Evolutionary conservation across 2,329 filamentous ascomycete genomes (phyloP).

Genomic region (Teratosphaeriaceae sp.): DNA sequence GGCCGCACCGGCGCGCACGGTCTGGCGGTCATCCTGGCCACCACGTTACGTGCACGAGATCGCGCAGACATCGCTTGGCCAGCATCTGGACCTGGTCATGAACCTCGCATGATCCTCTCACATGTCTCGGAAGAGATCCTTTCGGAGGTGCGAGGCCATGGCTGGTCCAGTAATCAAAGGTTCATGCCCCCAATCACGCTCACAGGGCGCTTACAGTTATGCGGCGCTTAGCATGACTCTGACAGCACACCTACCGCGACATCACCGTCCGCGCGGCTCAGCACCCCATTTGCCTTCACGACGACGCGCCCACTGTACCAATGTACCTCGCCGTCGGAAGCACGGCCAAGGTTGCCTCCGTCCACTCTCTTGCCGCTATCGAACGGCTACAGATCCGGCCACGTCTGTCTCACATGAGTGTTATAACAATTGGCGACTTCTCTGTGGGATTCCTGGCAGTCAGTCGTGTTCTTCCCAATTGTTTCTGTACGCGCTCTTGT

Average conservation of each 20-base stretch:
- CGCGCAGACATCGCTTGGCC: no score
- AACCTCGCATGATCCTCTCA: no score
- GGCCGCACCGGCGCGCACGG: no score
- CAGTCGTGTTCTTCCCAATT: neutral
- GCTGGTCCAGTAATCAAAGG: neutral
- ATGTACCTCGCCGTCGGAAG: slow-evolving; percentile 8
- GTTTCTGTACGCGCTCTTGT: slow-evolving; percentile 3
- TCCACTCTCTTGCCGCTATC: neutral
- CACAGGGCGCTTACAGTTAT: neutral
- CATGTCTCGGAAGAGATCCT: neutral
- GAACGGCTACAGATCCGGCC: neutral
- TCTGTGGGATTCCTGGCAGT: neutral
- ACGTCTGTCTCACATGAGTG: slow-evolving; percentile 4
- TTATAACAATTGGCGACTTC: neutral
- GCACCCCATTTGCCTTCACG: slow-evolving; percentile 20
- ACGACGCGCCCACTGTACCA: slow-evolving; percentile 1
- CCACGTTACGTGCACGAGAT: no score
- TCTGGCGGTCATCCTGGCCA: no score
- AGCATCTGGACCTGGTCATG: no score
- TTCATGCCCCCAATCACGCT: neutral
- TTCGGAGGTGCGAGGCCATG: neutral
- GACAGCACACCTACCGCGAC: neutral
- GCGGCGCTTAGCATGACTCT: slow-evolving; percentile 16
- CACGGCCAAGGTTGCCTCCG: slow-evolving; percentile 13
- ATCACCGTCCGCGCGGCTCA: slow-evolving; percentile 16